Base-by-base conservation (phyloP, 148 eudicot genomes). In the Persicaria maculosa region DNA sequence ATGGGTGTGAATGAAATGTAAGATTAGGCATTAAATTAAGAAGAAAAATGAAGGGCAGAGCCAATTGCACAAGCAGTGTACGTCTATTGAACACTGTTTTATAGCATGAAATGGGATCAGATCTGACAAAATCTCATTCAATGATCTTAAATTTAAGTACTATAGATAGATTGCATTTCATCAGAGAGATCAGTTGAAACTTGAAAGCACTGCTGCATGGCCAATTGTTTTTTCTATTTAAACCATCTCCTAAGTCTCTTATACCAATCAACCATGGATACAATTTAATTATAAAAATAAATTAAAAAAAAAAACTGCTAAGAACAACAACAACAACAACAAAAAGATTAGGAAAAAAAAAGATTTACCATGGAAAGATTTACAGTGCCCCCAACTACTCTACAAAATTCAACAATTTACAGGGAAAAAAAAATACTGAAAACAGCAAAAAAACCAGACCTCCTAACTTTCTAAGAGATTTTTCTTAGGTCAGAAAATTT, bases 371-470 rank as follows among this genome's bases (percentile, higher is more conserved):
- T 52, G 16, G 55, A 52, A 12, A 12, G 69, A 64, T 64, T 64
- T 64, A 64, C 69, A 64, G 69, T 64, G 45, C 69, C 69, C 69
- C 69, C 44, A 64, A 61, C 69, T 64, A 64, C 19, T 64, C 69
- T 64, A 64, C 69, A 64, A 64, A 64, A 58, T 19, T 58, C 22
- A 58, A 64, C 69, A 64, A 64, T 64, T 31, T 64, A 64, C 69
- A 64, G 17, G 6, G 40, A 64, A 36, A 2, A 45, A 59, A 20
- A 36, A 36, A 22, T 0, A 20, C 1, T 22, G 12, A 59, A 25
- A 61, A 61, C 9, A 9, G 1, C 9, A 5, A 36, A 40, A 36
- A 64, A 64, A 64, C 36, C 69, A 12, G 4, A 14, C 6, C 36
- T 5, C n/a, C 45, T 9, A 64, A 36, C 7, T 25, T 22, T 31